Conservation (phyloP, 345 rosid genomes). For the Acer yangbiense region DNA sequence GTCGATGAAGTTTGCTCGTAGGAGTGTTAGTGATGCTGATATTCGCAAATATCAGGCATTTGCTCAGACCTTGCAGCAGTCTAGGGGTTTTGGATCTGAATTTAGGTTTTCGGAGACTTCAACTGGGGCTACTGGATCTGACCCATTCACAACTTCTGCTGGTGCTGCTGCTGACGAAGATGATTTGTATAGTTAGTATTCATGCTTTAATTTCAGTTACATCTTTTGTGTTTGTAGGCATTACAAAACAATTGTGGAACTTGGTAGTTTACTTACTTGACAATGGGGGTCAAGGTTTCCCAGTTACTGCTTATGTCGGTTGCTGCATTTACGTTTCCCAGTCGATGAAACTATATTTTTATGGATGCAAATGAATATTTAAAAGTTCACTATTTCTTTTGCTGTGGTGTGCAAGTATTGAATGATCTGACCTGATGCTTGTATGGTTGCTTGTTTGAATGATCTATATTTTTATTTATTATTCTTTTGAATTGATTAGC, state of each 20-base stretch:
- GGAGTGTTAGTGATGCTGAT: constrained; percentile 54
- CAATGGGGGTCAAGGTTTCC: neutral
- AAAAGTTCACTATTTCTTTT: neutral
- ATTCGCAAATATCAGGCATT: constrained; percentile 47
- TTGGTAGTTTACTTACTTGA: neutral
- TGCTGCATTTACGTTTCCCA: constrained; percentile 4
- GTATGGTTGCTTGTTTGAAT: too few species aligned
- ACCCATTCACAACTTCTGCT: constrained; percentile 43
- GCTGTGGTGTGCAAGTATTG: neutral
- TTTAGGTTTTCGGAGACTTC: constrained; percentile 40
- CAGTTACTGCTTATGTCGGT: neutral
- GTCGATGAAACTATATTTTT: neutral
- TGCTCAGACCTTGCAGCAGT: constrained; percentile 54
- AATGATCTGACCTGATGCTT: neutral
- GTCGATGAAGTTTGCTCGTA: constrained; percentile 54
- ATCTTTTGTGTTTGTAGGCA: too few species aligned
- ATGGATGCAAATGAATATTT: constrained; percentile 8
- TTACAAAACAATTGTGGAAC: neutral
- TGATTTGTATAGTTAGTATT: constrained; percentile 45
- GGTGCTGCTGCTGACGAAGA: constrained; percentile 41
- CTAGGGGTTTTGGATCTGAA: constrained; percentile 46
- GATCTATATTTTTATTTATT: too few species aligned
- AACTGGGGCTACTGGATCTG: constrained; percentile 24
- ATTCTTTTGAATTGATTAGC: too few species aligned
- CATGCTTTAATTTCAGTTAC: neutral